A percentile compares a stretch with the other conserved stretches of the same genome.
phyloP scores from a whole-genome alignment of 495 filamentous ascomycete genomes.

The Penicillium macrosclerotiorum region DNA sequence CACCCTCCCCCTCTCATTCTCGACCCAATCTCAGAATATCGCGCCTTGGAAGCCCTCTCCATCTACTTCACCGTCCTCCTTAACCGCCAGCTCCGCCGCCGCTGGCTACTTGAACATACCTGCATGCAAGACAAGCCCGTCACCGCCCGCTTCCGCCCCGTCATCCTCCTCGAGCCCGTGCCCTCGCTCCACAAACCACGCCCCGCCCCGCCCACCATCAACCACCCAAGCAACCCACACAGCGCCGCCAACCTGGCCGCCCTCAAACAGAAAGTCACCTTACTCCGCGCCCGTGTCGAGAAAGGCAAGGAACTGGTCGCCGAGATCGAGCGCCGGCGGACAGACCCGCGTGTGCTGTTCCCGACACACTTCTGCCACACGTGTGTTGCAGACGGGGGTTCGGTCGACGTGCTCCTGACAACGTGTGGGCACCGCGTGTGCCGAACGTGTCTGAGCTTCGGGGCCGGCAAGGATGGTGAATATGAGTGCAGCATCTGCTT shows the following conservation, averaged over 20 bases:
- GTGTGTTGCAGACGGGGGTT: conserved; percentile 19
- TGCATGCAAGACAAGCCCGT: conserved; percentile 14
- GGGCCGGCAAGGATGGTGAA: conserved; percentile 5
- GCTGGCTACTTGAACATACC: conserved; percentile 25
- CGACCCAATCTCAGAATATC: conserved; percentile 25
- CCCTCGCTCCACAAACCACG: conserved; percentile 16
- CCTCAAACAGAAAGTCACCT: conserved; percentile 9
- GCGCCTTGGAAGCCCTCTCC: conserved; percentile 23
- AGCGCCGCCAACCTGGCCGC: background rate
- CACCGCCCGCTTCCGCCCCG: conserved; percentile 18
- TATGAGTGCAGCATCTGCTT: conserved; percentile 30
- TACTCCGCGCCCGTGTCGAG: conserved; percentile 26
- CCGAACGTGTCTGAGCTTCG: conserved; percentile 24
- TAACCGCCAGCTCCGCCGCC: conserved; percentile 26
- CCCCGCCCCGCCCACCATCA: background rate
- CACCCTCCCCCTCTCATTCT: conserved; percentile 1
- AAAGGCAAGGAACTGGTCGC: conserved; percentile 28
- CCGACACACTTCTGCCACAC: conserved; percentile 31
- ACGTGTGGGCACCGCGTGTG: conserved; percentile 28
- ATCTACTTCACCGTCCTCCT: conserved; percentile 24
- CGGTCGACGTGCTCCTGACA: conserved; percentile 17
- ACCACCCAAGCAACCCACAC: background rate
- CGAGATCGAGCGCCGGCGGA: conserved; percentile 26
- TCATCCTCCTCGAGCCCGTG: conserved; percentile 21
- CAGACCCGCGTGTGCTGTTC: conserved; percentile 4